These are phyloP conservation scores for Fusarium sp. DNA, from an alignment of 2,329 filamentous ascomycete species.

Conservation along the genomic window DNA sequence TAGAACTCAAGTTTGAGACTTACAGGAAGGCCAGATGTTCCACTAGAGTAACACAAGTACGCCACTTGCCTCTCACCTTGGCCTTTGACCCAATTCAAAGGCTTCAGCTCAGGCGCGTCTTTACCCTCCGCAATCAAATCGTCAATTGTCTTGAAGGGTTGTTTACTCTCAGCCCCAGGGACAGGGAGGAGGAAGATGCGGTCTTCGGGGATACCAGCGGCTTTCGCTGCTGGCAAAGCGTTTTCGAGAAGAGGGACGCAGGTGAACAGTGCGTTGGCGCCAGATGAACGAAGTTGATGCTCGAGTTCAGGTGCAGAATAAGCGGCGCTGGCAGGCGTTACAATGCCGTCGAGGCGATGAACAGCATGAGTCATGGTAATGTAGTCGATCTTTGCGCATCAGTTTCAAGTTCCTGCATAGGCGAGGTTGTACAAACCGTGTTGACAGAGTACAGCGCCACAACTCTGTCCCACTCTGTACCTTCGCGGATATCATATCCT, in stretches of 20 bases:
- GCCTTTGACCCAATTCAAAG: slow-evolving; percentile 70
- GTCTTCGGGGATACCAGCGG: slow-evolving; percentile 70
- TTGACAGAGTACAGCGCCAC: slow-evolving; percentile 82
- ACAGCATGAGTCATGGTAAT: slow-evolving; percentile 78
- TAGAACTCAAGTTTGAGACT: slow-evolving; percentile 31
- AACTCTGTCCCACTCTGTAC: slow-evolving; percentile 85
- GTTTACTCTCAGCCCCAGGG: slow-evolving; percentile 64
- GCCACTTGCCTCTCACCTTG: slow-evolving; percentile 76
- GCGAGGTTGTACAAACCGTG: slow-evolving; percentile 64
- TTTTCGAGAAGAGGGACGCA: slow-evolving; percentile 73
- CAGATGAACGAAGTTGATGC: slow-evolving; percentile 76
- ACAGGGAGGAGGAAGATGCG: slow-evolving; percentile 77
- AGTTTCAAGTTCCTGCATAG: not conserved
- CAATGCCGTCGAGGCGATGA: slow-evolving; percentile 78
- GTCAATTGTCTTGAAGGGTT: slow-evolving; percentile 71
- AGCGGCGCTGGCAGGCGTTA: slow-evolving; percentile 79
- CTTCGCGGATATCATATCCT: slow-evolving; percentile 75
- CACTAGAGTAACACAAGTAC: slow-evolving; percentile 83
- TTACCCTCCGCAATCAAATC: slow-evolving; percentile 72
- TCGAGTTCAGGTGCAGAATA: slow-evolving; percentile 77
- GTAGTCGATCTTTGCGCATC: slow-evolving; percentile 72
- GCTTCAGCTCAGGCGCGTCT: slow-evolving; percentile 63
- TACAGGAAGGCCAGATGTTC: slow-evolving; percentile 81
- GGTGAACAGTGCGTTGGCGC: slow-evolving; percentile 77
- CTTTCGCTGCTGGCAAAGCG: slow-evolving; percentile 72